Base-by-base conservation (phyloP, 1,139 yeast species). In the Pichia sp. region DNA sequence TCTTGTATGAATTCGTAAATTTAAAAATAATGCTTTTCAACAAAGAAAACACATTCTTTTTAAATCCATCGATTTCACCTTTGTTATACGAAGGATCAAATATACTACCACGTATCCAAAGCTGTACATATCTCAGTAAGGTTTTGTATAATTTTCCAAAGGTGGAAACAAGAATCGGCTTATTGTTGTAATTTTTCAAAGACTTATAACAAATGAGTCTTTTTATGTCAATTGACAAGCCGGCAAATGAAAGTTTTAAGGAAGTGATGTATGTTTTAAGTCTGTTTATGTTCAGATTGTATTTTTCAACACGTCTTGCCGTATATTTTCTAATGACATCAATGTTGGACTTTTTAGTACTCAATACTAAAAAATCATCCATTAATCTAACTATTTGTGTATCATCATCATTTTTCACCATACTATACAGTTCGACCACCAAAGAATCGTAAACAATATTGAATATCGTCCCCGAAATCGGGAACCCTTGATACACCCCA, bases 401-500 rank as follows among this genome's bases (percentile, higher is more conserved):
- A 1, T 69, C 61, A 0, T 56, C 48, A 7, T 56, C 51, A 0
- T 53, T 50, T 1, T 59, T 47, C 2, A 68, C 46, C 16, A n/a
- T 24, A 8, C 69, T 61, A 22, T 47, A 29, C 0, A 58, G 39
- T 15, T 49, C 46, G n/a, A 71, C 71, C 3, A 85, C 76, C 44
- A 90, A 63, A 9, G 75, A 71, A 56, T 85, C 86, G 57, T 85
- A 85, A 0, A 86, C 78, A 6, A 89, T 59, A 56, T 89, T 87
- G 56, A 96, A 89, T 36, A 92, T 70, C 2, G 81, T 68, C 1
- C 87, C 76, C 55, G 96, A 94, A 16, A 90, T 65, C 1, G 84
- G 80, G 8, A 88, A 79, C 0, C 98, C 98, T 65, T 92, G 98
- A 46, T 85, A 92, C 0, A 92, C 74, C 0, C 98, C 98, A 12